Percentiles rank a stretch among this genome's conserved stretches.
phyloP scores from a whole-genome alignment of 768 basidiomycete genomes.

The Lactarius vividus region DNA sequence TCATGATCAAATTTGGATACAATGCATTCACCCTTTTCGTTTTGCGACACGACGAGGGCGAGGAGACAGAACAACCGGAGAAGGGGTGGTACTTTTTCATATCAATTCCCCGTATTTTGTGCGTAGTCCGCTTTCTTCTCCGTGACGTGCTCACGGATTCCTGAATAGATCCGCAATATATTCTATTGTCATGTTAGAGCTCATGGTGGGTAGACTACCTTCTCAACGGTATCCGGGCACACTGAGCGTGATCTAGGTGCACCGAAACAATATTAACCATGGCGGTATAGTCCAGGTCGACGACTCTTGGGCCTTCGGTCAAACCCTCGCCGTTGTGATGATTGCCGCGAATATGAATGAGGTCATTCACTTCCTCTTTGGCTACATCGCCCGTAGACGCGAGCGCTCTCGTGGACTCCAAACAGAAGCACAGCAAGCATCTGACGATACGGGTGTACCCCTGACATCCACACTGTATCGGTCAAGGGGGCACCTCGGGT shows the following conservation, averaged over 20 bases:
- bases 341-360: constrained; percentile 18
- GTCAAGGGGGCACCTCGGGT: neutral
- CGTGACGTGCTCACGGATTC: neutral
- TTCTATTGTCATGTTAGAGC: constrained; percentile 17
- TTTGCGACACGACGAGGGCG: neutral
- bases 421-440: neutral
- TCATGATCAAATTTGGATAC: neutral
- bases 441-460: too few species aligned
- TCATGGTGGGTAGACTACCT: constrained; percentile 10
- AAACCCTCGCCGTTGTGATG: constrained; percentile 22
- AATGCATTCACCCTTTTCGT: neutral
- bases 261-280: constrained; percentile 1
- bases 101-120: constrained; percentile 6
- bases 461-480: neutral
- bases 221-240: neutral
- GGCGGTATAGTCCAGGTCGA: constrained; percentile 5
- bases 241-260: constrained; percentile 12
- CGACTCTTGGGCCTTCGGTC: constrained; percentile 18
- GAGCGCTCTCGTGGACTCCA: neutral
- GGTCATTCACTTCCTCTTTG: constrained; percentile 12
- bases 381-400: neutral
- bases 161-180: constrained; percentile 16
- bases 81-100: constrained; percentile 10
- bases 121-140: neutral
- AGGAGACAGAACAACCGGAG: too few species aligned